Base-by-base conservation (phyloP, 805 yeast species). In the Wickerhamiella dianesei region DNA sequence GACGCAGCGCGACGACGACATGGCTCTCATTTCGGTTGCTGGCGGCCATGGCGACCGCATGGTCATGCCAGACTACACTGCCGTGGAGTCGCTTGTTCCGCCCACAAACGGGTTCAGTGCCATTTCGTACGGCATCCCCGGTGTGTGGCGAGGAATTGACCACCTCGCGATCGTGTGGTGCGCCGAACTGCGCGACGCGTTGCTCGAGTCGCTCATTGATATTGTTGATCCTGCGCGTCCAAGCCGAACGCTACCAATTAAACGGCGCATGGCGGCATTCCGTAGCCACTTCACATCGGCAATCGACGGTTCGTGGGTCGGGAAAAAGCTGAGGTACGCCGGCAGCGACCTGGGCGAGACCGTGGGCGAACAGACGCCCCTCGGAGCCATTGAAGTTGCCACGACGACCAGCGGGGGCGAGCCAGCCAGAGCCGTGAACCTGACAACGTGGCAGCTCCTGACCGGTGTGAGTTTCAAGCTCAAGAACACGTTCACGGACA, bases 151-250 rank as follows among this genome's bases (percentile, higher is more conserved):
- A 0, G 82, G 96, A 1, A 79, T 87, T 37, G 97, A 89, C 62
- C 98, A 89, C 65, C 71, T 86, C 53, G 96, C 97, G 0, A 79
- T 92, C 43, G 95, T 89, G 1, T 89, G 98, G 98, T 89, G 98
- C 64, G 83, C 79, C 50, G 96, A 89, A 61, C 65, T 88, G 36
- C 72, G 96, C 45, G 69, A 73, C 45, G 74, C 71, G 14, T 53
- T 89, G 1, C 80, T 84, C 6, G 65, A 65, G 44, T 66, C 79
- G 0, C 58, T 92, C 35, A 64, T 82, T 42, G 80, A 75, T 25
- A 68, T 82, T 12, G 73, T 76, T 1, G 82, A 85, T 55, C 64
- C 61, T 20, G 52, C 59, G 0, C 59, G 68, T 0, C 67, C 77
- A 0, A 39, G 49, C 16, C 55, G 64, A 17, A 82, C 92, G 0